These are phyloP conservation scores for Isatis tinctoria DNA, from an alignment of 345 rosid species.

Conservation along the genomic window DNA sequence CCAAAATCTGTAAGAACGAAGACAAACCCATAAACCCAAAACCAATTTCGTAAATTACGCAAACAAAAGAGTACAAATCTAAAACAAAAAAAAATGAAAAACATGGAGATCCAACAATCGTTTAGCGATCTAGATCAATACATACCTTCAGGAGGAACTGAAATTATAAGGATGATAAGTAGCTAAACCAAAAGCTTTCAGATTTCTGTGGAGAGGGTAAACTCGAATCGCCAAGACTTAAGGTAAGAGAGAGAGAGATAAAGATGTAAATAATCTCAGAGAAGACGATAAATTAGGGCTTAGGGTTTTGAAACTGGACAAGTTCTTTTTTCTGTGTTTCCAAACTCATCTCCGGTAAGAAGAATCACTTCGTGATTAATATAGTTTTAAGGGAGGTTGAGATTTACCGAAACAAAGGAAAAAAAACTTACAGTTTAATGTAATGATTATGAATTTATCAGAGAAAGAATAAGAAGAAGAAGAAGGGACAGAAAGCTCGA, in stretches of 20 bases:
- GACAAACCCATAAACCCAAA: slow-evolving; percentile 7
- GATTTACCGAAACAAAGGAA: no score
- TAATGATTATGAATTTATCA: no score
- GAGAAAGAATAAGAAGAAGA: no score
- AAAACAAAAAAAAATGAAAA: background rate
- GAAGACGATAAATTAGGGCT: background rate
- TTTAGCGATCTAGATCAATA: background rate
- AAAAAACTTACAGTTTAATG: no score
- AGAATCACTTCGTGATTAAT: no score
- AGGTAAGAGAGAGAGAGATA: background rate
- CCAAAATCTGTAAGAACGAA: slow-evolving; percentile 26
- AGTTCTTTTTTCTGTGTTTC: background rate
- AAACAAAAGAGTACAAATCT: background rate
- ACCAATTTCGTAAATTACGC: background rate
- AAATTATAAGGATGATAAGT: background rate
- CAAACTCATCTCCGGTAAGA: no score
- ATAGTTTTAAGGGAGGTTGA: no score
- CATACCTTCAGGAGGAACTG: slow-evolving; percentile 6
- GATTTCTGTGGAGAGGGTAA: background rate
- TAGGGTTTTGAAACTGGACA: slow-evolving; percentile 22
- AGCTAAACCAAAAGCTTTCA: background rate
- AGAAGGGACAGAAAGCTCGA: no score
- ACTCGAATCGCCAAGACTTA: slow-evolving; percentile 11
- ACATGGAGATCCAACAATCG: background rate
- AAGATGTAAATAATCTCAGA: background rate